A percentile compares a stretch with the other conserved stretches of the same genome.
Evolutionary conservation across 2,329 filamentous ascomycete species (phyloP).

Genomic region (Emericellopsis cladophorae): DNA sequence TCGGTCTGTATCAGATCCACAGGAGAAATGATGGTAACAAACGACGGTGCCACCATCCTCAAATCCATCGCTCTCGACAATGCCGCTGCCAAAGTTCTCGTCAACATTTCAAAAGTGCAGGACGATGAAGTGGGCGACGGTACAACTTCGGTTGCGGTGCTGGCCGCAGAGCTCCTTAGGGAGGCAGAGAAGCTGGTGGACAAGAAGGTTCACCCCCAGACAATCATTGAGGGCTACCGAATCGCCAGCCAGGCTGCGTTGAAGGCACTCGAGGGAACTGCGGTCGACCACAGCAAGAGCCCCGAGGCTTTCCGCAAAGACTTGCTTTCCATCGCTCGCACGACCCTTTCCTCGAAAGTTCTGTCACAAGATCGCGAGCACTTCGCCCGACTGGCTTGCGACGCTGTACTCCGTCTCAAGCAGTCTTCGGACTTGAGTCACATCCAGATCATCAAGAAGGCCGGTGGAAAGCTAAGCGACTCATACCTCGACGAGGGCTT

Average conservation of each 20-base stretch:
- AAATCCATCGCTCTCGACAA: slow-evolving; percentile 98
- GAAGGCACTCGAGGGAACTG: slow-evolving; percentile 67
- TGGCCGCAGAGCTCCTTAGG: slow-evolving; percentile 86
- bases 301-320: slow-evolving; percentile 79
- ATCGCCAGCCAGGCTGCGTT: slow-evolving; percentile 90
- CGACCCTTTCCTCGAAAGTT: slow-evolving; percentile 94
- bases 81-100: slow-evolving; percentile 91
- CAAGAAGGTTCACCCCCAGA: slow-evolving; percentile 98
- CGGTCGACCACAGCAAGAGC: slow-evolving; percentile 82
- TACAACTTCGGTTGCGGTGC: slow-evolving; percentile 92
- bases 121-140: slow-evolving; percentile 98
- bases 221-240: slow-evolving; percentile 97
- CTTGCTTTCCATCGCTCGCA: slow-evolving; percentile 79
- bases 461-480: slow-evolving; percentile 91
- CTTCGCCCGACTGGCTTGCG: slow-evolving; percentile 79
- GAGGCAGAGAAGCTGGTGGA: slow-evolving; percentile 96
- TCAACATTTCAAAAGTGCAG: slow-evolving; percentile 99
- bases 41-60: slow-evolving; percentile 95
- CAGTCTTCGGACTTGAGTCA: slow-evolving; percentile 89
- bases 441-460: slow-evolving; percentile 99
- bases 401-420: slow-evolving; percentile 82
- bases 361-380: slow-evolving; percentile 87
- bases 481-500: slow-evolving; percentile 97
- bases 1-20: slow-evolving; percentile 52
- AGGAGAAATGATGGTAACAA: slow-evolving; percentile 95